Conservation (phyloP, 768 basidiomycete genomes). For the Leccinum disarticulatum region DNA sequence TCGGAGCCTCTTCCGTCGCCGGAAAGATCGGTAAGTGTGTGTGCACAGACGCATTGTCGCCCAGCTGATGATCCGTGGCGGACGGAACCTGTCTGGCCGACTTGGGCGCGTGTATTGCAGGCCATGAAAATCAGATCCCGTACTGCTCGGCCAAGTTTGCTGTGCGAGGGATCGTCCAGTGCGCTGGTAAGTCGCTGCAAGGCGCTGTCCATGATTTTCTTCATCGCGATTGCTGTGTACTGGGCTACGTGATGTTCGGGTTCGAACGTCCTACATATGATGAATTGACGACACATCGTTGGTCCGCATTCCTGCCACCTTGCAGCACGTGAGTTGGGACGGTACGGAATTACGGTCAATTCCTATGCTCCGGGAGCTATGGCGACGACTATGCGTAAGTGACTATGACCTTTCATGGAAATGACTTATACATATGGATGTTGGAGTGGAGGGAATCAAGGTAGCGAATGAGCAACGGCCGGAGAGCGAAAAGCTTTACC, state of each 20-base stretch:
- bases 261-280: neutral
- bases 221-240: neutral
- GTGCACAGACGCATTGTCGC: neutral
- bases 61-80: neutral
- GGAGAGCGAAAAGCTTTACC: neutral
- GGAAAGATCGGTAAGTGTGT: neutral
- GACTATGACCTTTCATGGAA: neutral
- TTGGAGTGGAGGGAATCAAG: constrained; percentile 1
- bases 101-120: neutral
- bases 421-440: neutral
- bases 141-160: constrained; percentile 17
- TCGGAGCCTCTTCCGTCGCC: constrained; percentile 8
- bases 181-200: constrained; percentile 16
- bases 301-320: constrained; percentile 11
- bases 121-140: constrained; percentile 9
- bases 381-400: constrained; percentile 26
- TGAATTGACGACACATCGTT: constrained; percentile 4
- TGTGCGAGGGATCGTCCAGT: constrained; percentile 9
- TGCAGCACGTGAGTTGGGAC: constrained; percentile 28
- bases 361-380: constrained; percentile 32
- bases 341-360: constrained; percentile 28
- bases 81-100: neutral
- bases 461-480: neutral
- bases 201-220: neutral
- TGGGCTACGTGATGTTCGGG: constrained; percentile 2